Conservation (phyloP, 148 eudicot genomes). For the Cornus controversa region DNA sequence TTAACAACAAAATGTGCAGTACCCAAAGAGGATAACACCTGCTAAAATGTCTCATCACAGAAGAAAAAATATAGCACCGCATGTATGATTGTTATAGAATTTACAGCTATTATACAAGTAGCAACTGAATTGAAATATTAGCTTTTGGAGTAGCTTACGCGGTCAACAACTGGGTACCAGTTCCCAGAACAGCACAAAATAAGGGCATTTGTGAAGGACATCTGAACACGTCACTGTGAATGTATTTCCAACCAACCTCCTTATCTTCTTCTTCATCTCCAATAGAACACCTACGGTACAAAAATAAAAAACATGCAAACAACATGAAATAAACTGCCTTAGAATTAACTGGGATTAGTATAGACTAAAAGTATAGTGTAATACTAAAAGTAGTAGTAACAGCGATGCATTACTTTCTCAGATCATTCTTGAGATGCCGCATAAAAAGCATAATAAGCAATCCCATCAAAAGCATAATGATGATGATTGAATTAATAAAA, state of each 20-base stretch:
- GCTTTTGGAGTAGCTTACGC: slow-evolving; percentile 41
- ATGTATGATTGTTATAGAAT: background rate
- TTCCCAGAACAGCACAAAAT: slow-evolving; percentile 74
- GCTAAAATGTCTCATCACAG: background rate
- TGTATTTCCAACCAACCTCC: slow-evolving; percentile 66
- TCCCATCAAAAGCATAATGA: slow-evolving; percentile 61
- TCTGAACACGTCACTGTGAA: slow-evolving; percentile 63
- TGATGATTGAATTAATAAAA: slow-evolving; percentile 50
- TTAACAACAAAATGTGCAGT: background rate
- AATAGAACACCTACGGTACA: slow-evolving; percentile 33
- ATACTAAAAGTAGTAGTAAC: slow-evolving; percentile 4
- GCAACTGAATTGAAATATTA: background rate
- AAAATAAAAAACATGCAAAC: slow-evolving; percentile 8
- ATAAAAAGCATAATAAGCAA: slow-evolving; percentile 49
- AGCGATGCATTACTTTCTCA: slow-evolving; percentile 52
- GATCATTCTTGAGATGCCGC: slow-evolving; percentile 66
- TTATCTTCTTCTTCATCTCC: slow-evolving; percentile 67
- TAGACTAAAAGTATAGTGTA: background rate
- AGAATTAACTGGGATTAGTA: background rate
- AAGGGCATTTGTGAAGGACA: slow-evolving; percentile 60
- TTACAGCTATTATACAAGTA: slow-evolving; percentile 5
- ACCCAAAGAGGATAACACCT: background rate
- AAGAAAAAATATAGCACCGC: background rate
- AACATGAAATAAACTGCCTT: background rate
- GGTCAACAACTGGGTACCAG: slow-evolving; percentile 72